A percentile compares a stretch with the other conserved stretches of the same genome.
phyloP scores from a whole-genome alignment of 1,284 basidiomycete genomes.

The Pseudozyma sp. region DNA sequence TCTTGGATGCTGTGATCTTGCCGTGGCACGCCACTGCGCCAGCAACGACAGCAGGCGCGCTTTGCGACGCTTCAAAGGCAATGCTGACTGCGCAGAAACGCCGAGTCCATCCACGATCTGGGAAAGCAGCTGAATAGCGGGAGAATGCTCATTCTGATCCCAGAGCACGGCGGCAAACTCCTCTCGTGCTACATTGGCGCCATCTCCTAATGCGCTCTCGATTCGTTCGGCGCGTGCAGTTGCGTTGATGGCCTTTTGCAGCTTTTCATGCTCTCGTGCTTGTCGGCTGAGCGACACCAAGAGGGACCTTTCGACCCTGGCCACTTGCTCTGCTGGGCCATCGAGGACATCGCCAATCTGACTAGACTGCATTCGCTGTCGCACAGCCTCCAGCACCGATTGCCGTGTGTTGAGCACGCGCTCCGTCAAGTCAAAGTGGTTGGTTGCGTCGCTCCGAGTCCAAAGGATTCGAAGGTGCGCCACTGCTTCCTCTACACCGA shows the following conservation, averaged over 20 bases:
- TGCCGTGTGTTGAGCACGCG: conserved; percentile 83
- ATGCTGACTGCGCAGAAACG: conserved; percentile 6
- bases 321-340: conserved; percentile 73
- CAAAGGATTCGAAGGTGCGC: conserved; percentile 26
- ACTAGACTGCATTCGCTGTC: conserved; percentile 76
- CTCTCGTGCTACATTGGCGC: conserved; percentile 73
- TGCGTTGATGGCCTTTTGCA: conserved; percentile 88
- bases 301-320: conserved; percentile 78
- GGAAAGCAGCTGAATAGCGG: conserved; percentile 82
- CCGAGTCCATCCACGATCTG: conserved; percentile 62
- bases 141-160: conserved; percentile 83
- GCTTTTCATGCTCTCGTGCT: conserved; percentile 78
- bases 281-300: conserved; percentile 80
- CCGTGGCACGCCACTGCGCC: conserved; percentile 85
- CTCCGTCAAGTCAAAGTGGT: conserved; percentile 78
- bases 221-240: conserved; percentile 80
- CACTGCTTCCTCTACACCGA: conserved; percentile 41
- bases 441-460: conserved; percentile 5
- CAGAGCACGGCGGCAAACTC: conserved; percentile 93
- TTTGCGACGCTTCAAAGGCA: conserved; percentile 26
- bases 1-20: conserved; percentile 83
- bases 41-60: conserved; percentile 70
- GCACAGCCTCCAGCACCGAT: conserved; percentile 80
- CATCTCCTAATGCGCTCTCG: conserved; percentile 58
- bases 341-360: conserved; percentile 79